phyloP scores from a whole-genome alignment of 2,329 filamentous ascomycete species.

The Hypoxylon sp. region DNA sequence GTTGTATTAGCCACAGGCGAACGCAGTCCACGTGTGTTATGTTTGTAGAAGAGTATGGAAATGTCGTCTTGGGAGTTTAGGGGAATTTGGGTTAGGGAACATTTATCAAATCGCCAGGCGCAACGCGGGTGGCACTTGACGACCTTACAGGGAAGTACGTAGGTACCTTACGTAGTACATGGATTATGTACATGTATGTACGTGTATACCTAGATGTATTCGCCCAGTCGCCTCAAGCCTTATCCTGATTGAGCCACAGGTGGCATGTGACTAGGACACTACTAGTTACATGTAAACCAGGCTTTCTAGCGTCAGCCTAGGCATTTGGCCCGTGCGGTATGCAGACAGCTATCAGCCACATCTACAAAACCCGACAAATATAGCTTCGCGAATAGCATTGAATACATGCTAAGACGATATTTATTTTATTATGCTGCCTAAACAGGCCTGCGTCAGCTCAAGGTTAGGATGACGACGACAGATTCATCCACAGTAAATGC shows the following conservation, averaged over 20 bases:
- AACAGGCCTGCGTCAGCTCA: constrained; percentile 38
- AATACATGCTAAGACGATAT: neutral
- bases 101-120: constrained; percentile 41
- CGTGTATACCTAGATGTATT: no score
- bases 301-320: constrained; percentile 22
- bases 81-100: constrained; percentile 39
- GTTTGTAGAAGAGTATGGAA: constrained; percentile 22
- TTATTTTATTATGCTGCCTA: constrained; percentile 41
- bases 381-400: neutral
- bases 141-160: constrained; percentile 27
- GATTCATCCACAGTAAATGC: neutral
- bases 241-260: constrained; percentile 39
- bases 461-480: constrained; percentile 33
- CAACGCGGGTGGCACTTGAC: constrained; percentile 43
- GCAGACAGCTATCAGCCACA: constrained; percentile 14
- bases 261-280: constrained; percentile 35
- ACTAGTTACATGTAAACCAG: neutral
- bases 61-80: constrained; percentile 24
- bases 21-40: constrained; percentile 38
- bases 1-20: constrained; percentile 35
- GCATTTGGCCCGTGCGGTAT: constrained; percentile 22
- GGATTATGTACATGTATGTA: no score
- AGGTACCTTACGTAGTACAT: constrained; percentile 40
- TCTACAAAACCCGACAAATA: constrained; percentile 1
- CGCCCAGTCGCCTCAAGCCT: constrained; percentile 11